These are phyloP conservation scores for Hamamelis virginiana DNA, from an alignment of 164 flowering plant genomes.

Conservation along the genomic window DNA sequence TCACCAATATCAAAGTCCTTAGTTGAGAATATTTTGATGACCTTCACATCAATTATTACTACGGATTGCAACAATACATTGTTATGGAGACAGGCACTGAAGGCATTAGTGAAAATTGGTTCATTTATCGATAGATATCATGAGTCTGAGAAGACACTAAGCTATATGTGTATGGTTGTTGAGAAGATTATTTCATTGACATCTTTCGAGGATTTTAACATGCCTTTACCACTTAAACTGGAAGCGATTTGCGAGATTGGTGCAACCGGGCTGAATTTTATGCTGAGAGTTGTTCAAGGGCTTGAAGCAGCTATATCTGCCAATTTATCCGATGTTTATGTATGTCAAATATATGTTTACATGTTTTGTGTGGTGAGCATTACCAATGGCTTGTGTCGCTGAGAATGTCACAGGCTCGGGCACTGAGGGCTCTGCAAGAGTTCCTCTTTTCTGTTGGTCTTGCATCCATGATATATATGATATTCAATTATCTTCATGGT, in stretches of 20 bases:
- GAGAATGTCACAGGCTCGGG: too few relatives aligned
- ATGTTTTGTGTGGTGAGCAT: neutral
- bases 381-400: neutral
- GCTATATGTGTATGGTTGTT: conserved; percentile 55
- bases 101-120: conserved; percentile 68
- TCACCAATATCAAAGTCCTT: conserved; percentile 35
- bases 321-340: conserved; percentile 50
- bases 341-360: conserved; percentile 32
- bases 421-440: too few relatives aligned
- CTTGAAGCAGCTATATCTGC: conserved; percentile 55
- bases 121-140: conserved; percentile 38
- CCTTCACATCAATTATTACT: conserved; percentile 44
- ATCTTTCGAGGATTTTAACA: conserved; percentile 31
- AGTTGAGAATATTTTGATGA: conserved; percentile 56
- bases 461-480: neutral
- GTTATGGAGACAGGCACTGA: conserved; percentile 61
- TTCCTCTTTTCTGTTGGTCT: neutral
- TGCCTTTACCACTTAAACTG: conserved; percentile 55
- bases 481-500: neutral
- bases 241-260: conserved; percentile 69
- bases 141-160: conserved; percentile 48
- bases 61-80: conserved; percentile 27
- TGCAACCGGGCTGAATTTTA: conserved; percentile 35
- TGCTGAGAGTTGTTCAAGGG: conserved; percentile 53
- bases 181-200: conserved; percentile 50